These are phyloP conservation scores for Brassica napus DNA, from an alignment of 345 rosid genomes.

Conservation along the genomic window DNA sequence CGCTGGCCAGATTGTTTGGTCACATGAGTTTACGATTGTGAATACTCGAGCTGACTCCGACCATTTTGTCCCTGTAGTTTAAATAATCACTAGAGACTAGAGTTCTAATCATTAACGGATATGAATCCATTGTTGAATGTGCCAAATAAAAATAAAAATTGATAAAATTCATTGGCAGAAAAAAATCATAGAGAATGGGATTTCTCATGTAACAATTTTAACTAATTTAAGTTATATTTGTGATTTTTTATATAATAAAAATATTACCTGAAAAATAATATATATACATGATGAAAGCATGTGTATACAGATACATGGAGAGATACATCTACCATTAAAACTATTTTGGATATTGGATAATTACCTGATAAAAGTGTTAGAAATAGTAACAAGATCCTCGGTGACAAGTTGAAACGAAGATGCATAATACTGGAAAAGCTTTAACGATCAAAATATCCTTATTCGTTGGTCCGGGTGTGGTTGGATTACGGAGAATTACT, in stretches of 20 bases:
- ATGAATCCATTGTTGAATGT: not conserved
- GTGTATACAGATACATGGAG: not conserved
- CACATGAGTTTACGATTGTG: slow-evolving; percentile 69
- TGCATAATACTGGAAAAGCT: slow-evolving; percentile 40
- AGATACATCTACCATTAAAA: not conserved
- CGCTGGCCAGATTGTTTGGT: slow-evolving; percentile 78
- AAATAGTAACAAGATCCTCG: slow-evolving; percentile 38
- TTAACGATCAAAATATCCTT: not conserved
- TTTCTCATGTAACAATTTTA: too few relatives aligned
- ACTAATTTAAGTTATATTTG: too few relatives aligned
- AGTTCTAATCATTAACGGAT: not conserved
- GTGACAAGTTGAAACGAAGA: slow-evolving; percentile 19
- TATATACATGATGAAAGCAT: not conserved
- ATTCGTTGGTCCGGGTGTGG: not conserved
- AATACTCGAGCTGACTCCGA: slow-evolving; percentile 56
- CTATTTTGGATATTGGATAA: not conserved
- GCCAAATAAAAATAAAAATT: not conserved
- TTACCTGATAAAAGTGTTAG: slow-evolving; percentile 51
- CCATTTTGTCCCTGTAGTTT: slow-evolving; percentile 41
- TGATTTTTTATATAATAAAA: not conserved
- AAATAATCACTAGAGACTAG: not conserved
- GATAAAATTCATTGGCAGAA: not conserved
- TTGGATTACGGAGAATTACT: not conserved
- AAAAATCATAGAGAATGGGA: not conserved
- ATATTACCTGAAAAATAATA: too few relatives aligned